A percentile compares a stretch with the other conserved stretches of the same genome.
Conservation (phyloP, 2,329 filamentous ascomycete species). For the Emericellopsis atlantica region DNA sequence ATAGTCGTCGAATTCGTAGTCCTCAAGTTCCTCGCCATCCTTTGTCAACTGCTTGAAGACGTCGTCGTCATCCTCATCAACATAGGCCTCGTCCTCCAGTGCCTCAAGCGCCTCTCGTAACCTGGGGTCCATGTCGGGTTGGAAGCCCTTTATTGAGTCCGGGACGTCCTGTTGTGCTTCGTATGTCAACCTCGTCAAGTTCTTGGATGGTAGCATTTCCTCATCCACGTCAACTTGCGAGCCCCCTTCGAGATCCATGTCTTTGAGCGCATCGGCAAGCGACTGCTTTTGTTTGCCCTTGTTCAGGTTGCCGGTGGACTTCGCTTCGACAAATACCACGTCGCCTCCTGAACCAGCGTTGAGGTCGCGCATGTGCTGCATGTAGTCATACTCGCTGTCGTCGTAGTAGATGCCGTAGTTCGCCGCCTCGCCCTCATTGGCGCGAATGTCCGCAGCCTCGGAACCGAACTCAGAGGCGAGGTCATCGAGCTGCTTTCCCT, state of each 20-base stretch:
- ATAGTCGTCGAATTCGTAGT: constrained; percentile 65
- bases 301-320: constrained; percentile 46
- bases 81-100: constrained; percentile 88
- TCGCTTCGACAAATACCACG: constrained; percentile 72
- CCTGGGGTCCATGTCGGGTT: constrained; percentile 95
- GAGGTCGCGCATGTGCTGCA: constrained; percentile 96
- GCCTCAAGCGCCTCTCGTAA: constrained; percentile 86
- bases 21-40: constrained; percentile 61
- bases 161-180: constrained; percentile 89
- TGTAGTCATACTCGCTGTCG: constrained; percentile 95
- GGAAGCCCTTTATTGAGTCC: constrained; percentile 82
- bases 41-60: constrained; percentile 64
- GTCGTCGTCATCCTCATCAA: constrained; percentile 75
- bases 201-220: constrained; percentile 68
- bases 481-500: constrained; percentile 57
- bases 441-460: constrained; percentile 52
- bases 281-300: constrained; percentile 67
- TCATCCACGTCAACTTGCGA: constrained; percentile 53
- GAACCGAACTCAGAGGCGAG: constrained; percentile 64
- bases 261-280: constrained; percentile 70
- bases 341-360: constrained; percentile 51
- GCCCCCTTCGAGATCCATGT: constrained; percentile 32
- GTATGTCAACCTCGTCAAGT: constrained; percentile 65
- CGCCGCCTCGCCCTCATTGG: constrained; percentile 93
- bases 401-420: constrained; percentile 91